A percentile compares a stretch with the other conserved stretches of the same genome.
Evolutionary conservation across 1,139 yeast species (phyloP).

Genomic region (Yamadazyma epiphylla): DNA sequence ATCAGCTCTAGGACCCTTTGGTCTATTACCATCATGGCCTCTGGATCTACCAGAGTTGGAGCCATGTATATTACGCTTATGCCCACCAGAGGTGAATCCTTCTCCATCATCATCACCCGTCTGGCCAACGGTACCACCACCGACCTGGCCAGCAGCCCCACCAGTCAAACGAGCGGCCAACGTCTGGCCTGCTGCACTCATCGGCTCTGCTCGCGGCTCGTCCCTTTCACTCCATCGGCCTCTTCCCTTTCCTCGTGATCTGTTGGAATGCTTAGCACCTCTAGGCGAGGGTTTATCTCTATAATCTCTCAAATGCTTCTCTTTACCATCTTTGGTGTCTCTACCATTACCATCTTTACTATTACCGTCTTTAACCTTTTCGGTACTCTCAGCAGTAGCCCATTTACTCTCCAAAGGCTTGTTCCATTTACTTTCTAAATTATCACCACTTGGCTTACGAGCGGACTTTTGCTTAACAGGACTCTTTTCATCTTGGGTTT

Average conservation of each 20-base stretch:
- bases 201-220: background rate
- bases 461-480: conserved; percentile 2
- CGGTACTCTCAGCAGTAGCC: conserved; percentile 18
- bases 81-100: no score
- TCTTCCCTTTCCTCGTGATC: no score
- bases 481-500: conserved; percentile 16
- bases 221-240: background rate
- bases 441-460: conserved; percentile 4
- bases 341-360: background rate
- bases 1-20: background rate
- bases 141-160: no score
- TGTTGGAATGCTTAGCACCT: no score
- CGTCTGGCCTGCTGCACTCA: background rate
- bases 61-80: no score
- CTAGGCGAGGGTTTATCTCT: no score
- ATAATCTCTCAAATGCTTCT: conserved; percentile 2
- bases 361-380: background rate
- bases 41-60: no score
- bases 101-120: no score
- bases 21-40: background rate
- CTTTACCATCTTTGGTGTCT: conserved; percentile 2
- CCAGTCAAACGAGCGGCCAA: background rate
- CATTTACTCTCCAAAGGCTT: conserved; percentile 25
- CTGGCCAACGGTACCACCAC: no score
- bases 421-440: no score